A percentile compares a stretch with the other conserved stretches of the same genome.
These are phyloP conservation scores for Saccharomyces hybrid DNA, from an alignment of 1,139 yeast species.

Conservation along the genomic window DNA sequence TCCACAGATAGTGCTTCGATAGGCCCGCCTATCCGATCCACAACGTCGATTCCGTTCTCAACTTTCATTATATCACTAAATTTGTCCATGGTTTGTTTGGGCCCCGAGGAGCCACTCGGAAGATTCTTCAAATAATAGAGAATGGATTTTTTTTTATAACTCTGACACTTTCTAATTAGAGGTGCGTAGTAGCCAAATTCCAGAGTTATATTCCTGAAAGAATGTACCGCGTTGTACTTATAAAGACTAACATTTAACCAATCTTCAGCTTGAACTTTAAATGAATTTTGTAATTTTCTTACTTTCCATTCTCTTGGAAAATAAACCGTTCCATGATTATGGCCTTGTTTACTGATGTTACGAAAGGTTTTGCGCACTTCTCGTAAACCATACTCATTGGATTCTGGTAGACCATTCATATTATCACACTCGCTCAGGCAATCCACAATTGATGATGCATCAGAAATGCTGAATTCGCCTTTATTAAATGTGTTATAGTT, in stretches of 20 bases:
- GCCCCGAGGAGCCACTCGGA: background rate
- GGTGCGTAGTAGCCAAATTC: conserved; percentile 47
- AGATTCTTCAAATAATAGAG: conserved; percentile 24
- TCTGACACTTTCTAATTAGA: conserved; percentile 31
- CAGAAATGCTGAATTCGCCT: conserved; percentile 18
- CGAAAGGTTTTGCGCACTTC: background rate
- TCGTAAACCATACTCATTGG: conserved; percentile 25
- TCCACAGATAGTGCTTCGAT: conserved; percentile 6
- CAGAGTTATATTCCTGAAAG: conserved; percentile 38
- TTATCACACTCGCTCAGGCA: conserved; percentile 31
- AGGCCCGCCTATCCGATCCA: background rate
- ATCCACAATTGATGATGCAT: conserved; percentile 26
- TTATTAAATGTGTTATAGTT: conserved; percentile 35
- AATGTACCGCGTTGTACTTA: conserved; percentile 17
- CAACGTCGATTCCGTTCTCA: background rate
- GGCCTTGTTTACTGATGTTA: background rate
- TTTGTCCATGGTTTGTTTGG: background rate
- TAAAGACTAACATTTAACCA: conserved; percentile 24
- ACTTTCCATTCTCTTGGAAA: conserved; percentile 36
- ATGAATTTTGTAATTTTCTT: conserved; percentile 14
- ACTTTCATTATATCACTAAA: background rate
- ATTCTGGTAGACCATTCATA: conserved; percentile 12
- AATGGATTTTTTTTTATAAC: conserved; percentile 31
- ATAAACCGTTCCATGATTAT: conserved; percentile 20
- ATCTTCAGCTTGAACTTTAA: conserved; percentile 29